Evolutionary conservation across 768 basidiomycete species (phyloP), one percentile per base, ranked within the genome.

Genomic region (Suillus clintonianus): DNA sequence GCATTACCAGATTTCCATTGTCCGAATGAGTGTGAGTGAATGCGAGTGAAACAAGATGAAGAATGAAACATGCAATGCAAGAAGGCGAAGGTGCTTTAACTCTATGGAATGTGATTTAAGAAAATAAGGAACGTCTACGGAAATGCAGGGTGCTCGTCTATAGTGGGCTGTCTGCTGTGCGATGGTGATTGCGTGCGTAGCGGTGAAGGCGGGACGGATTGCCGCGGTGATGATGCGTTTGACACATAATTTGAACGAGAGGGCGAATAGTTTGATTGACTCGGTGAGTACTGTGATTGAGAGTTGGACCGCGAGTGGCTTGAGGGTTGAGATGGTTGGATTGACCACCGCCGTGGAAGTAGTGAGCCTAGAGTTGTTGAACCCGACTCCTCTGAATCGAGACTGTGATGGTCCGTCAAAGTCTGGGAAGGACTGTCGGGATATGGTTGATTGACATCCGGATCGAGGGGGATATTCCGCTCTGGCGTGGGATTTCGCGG

Each of bases 401-500:
- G 41, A 27, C 73, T 77, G 14, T 53, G 67, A 13, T 73, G 69
- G 19, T 70, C 72, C 9, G 68, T 66, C 19, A 24, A 27, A 48
- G 57, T 43, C 3, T 71, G 70, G 19, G 76, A 73, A 22, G 72
- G 69, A 37, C 69, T 81, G 10, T 82, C 76, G 13, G 82, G 82
- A 67, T 82, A 83, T 3, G 83, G 78, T 37, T 80, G 79, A 32
- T 80, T 77, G 60, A 82, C 62, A 34, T 74, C 61, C 1, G 81
- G 76, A 63, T 84, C 81, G 6, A 82, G 69, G 0, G 74, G 74
- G 13, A 77, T 60, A 57, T 79, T 81, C 43, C 79, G 77, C 47
- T 84, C 79, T 22, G 86, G 86, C 0, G 85, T 86, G 2, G 87
- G 85, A 62, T 87, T 86, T 47, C 75, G 66, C 5, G 85, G 82